Percentiles rank a stretch among this genome's conserved stretches.
These are phyloP conservation scores for Penicillium egyptiacum DNA, from an alignment of 495 filamentous ascomycete species.

Conservation along the genomic window DNA sequence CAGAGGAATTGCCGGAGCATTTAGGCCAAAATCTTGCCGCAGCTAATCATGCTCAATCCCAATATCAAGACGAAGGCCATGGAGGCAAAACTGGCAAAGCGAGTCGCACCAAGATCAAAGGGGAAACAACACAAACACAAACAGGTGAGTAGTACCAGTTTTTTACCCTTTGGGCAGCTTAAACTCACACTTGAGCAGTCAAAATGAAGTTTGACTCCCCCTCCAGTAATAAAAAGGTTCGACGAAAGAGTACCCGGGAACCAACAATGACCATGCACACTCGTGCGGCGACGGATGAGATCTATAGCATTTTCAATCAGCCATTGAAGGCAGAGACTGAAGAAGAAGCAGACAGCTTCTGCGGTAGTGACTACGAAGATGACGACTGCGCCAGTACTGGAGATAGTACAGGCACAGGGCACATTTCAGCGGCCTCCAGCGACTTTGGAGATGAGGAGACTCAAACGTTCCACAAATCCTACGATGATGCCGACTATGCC, in stretches of 20 bases:
- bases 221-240: conserved; percentile 70
- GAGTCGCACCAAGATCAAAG: conserved; percentile 72
- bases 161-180: conserved; percentile 16
- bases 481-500: conserved; percentile 47
- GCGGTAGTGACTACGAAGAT: conserved; percentile 60
- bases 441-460: conserved; percentile 65
- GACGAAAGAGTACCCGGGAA: conserved; percentile 70
- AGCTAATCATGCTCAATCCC: conserved; percentile 20
- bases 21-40: conserved; percentile 33
- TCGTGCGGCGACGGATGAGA: conserved; percentile 91
- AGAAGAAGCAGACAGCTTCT: conserved; percentile 41
- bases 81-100: conserved; percentile 43
- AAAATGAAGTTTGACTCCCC: conserved; percentile 91
- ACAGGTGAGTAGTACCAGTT: conserved; percentile 57
- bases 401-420: conserved; percentile 77
- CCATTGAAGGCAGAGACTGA: conserved; percentile 63
- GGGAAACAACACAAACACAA: conserved; percentile 60
- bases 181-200: conserved; percentile 51
- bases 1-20: conserved; percentile 26
- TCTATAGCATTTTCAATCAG: conserved; percentile 95
- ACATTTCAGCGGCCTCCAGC: conserved; percentile 59
- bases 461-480: conserved; percentile 44
- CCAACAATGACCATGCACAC: conserved; percentile 98
- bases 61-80: conserved; percentile 36
- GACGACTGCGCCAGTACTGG: conserved; percentile 79